Conservation (phyloP, 1,284 basidiomycete genomes). For the Anthracocystis panici-leucophaei region DNA sequence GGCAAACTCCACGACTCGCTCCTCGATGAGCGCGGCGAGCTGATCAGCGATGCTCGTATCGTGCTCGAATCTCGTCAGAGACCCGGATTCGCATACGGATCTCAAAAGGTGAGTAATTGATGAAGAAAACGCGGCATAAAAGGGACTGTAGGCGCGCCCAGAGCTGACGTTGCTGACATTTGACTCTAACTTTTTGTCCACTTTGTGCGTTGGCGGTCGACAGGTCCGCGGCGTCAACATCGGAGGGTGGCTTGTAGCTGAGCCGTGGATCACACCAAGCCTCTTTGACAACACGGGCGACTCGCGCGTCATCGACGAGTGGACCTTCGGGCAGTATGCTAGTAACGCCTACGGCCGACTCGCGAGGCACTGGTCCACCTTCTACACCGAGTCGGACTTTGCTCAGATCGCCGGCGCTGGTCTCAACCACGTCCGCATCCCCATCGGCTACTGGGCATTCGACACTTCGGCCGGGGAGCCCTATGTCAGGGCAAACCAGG, state of each 20-base stretch:
- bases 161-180: not conserved
- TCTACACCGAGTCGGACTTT: slow-evolving; percentile 84
- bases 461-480: slow-evolving; percentile 84
- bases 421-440: slow-evolving; percentile 81
- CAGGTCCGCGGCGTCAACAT: slow-evolving; percentile 67
- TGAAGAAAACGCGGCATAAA: not conserved
- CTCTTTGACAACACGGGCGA: slow-evolving; percentile 72
- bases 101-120: slow-evolving; percentile 22
- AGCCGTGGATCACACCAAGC: slow-evolving; percentile 66
- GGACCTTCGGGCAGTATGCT: slow-evolving; percentile 79
- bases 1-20: slow-evolving; percentile 44
- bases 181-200: not conserved
- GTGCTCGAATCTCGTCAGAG: slow-evolving; percentile 42
- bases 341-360: slow-evolving; percentile 61
- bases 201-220: not conserved
- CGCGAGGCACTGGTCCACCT: slow-evolving; percentile 80
- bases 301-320: slow-evolving; percentile 78
- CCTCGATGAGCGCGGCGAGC: slow-evolving; percentile 39
- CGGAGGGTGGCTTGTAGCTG: slow-evolving; percentile 67
- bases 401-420: slow-evolving; percentile 73
- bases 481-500: slow-evolving; percentile 84
- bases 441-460: slow-evolving; percentile 93
- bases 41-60: slow-evolving; percentile 39
- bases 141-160: not conserved
- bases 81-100: slow-evolving; percentile 46